Conservation (phyloP, 2,329 filamentous ascomycete genomes). For the Ilyonectria robusta region DNA sequence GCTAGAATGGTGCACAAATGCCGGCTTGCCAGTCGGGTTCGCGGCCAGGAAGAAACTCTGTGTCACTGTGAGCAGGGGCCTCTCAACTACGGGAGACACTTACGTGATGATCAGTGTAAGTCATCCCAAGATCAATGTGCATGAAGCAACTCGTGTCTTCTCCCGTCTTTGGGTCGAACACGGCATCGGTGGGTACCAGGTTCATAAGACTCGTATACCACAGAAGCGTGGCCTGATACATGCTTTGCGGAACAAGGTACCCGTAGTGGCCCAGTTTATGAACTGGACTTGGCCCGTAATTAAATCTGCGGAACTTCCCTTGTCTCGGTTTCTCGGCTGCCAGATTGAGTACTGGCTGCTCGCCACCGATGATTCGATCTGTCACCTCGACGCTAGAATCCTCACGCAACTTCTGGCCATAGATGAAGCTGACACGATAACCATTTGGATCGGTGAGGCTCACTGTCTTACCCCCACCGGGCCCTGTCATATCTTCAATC, state of each 20-base stretch:
- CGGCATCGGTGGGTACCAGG: background rate
- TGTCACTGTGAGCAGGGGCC: background rate
- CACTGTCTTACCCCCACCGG: background rate
- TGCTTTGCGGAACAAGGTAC: background rate
- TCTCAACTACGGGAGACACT: background rate
- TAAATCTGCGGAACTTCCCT: background rate
- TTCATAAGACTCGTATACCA: background rate
- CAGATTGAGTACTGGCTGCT: background rate
- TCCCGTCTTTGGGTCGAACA: background rate
- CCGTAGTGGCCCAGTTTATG: background rate
- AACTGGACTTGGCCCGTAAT: background rate
- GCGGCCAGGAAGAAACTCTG: background rate
- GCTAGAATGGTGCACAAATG: conserved; percentile 16
- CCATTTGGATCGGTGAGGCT: background rate
- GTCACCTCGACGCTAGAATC: background rate
- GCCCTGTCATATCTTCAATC: background rate
- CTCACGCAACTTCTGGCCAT: background rate
- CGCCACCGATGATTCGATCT: background rate
- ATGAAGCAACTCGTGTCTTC: background rate
- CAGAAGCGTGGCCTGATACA: background rate
- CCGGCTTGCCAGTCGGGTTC: background rate
- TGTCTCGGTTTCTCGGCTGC: background rate
- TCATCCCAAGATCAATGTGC: background rate
- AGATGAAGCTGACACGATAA: background rate
- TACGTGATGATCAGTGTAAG: background rate